phyloP scores from a whole-genome alignment of 345 rosid genomes.

The Salix brachista region DNA sequence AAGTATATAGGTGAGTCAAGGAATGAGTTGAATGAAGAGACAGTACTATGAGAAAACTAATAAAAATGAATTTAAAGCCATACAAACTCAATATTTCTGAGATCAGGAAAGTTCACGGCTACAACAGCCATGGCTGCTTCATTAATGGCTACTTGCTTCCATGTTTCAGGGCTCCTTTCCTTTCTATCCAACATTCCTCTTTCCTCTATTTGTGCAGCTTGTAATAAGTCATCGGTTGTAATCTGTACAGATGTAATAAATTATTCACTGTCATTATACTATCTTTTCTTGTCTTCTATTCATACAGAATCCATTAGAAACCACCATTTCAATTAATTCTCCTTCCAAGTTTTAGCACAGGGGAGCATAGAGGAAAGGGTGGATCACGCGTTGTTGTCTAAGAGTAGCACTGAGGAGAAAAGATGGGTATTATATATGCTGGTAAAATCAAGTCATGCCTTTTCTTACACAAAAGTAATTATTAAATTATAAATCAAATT shows the following conservation, averaged over 20 bases:
- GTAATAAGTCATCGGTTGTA: conserved; percentile 87
- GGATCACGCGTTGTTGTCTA: too few species aligned
- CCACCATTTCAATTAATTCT: too few species aligned
- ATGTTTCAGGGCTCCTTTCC: conserved; percentile 68
- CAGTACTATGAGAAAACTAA: neutral
- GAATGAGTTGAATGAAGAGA: neutral
- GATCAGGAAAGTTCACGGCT: conserved; percentile 90
- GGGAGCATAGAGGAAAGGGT: too few species aligned
- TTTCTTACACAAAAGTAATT: neutral
- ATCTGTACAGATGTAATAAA: conserved; percentile 44
- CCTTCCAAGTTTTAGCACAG: too few species aligned
- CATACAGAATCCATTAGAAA: too few species aligned
- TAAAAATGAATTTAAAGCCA: conserved; percentile 22
- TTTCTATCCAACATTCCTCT: conserved; percentile 87
- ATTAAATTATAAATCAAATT: neutral
- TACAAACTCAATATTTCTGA: conserved; percentile 82
- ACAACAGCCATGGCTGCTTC: conserved; percentile 96
- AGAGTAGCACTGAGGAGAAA: too few species aligned
- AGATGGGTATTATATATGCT: too few species aligned
- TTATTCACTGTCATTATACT: neutral
- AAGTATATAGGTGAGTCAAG: neutral
- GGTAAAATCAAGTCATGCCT: too few species aligned
- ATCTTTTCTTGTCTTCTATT: too few species aligned
- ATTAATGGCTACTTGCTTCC: conserved; percentile 88
- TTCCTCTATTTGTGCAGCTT: conserved; percentile 97